phyloP scores from a whole-genome alignment of 2,329 filamentous ascomycete species.

The Lachnum nothofagi region DNA sequence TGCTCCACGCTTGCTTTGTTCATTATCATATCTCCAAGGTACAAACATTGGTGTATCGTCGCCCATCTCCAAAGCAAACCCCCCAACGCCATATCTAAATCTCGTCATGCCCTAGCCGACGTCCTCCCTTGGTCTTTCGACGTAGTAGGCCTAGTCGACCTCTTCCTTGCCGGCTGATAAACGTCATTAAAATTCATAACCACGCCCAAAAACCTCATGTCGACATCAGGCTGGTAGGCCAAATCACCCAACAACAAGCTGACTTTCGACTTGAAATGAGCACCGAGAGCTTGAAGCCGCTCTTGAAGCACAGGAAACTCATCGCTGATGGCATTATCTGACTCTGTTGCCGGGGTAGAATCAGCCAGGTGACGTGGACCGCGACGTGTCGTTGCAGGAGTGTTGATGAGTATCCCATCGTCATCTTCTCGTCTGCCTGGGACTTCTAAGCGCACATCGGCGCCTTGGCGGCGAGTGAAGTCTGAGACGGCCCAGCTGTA shows the following conservation, averaged over 20 bases:
- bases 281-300: constrained; percentile 65
- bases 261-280: constrained; percentile 71
- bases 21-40: neutral
- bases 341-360: constrained; percentile 22
- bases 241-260: constrained; percentile 83
- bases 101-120: constrained; percentile 52
- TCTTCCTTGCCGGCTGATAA: constrained; percentile 71
- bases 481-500: constrained; percentile 94
- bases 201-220: constrained; percentile 91
- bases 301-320: constrained; percentile 70
- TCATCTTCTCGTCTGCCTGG: constrained; percentile 32
- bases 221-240: constrained; percentile 86
- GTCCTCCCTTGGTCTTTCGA: constrained; percentile 14
- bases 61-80: neutral
- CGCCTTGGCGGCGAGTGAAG: constrained; percentile 86
- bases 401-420: constrained; percentile 22
- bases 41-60: neutral
- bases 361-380: constrained; percentile 26
- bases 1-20: neutral
- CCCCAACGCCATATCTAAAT: neutral
- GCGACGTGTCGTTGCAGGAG: constrained; percentile 29
- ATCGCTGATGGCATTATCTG: constrained; percentile 43
- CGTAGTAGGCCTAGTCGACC: constrained; percentile 13
- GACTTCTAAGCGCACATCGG: constrained; percentile 65
- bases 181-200: constrained; percentile 99